Evolutionary conservation across 139 green algal species (phyloP), one percentile per base, ranked within the genome.

Genomic region (Micromonas pusilla): DNA sequence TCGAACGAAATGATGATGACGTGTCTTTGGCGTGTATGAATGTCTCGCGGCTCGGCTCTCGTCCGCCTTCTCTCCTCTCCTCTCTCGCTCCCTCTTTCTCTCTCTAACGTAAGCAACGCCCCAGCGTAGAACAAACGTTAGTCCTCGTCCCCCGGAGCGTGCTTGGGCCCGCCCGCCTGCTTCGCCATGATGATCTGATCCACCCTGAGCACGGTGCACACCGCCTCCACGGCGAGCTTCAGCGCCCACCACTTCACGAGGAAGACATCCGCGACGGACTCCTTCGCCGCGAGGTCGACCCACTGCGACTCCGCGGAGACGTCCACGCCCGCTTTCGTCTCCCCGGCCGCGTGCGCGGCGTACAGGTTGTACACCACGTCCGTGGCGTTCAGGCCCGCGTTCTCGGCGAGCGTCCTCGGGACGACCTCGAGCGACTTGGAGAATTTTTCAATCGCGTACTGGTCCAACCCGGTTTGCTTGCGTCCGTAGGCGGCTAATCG

Each of bases 171-270:
- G 0, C 92, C 91, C 16, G 93, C 92, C 77, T 91, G 86, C 85
- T 96, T 97, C 32, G 88, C 84, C 93, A 98, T 97, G 87, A 98
- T 97, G 81, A 99, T 98, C 85, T 99, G 91, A 80, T 99, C 95
- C 33, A 99, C 94, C 25, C 91, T 88, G 66, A 99, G 88, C n/a
- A 99, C 89, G 1, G 95, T 98, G 25, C 80, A 78, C 2, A 92
- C 95, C 9, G 94, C 95, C 62, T 99, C 95, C 13, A 89, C 86
- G 3, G 94, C 89, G 52, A 98, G 87, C 85, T 92, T 92, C 36
- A 99, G 82, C 4, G 91, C 95, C 95, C 95, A 98, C 89, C 91
- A 97, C 88, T 97, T 98, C 71, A 73, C 64, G 25, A 52, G 31
- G 72, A 80, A 87, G 0, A 89, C 66, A 66, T 89, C 85, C 71